Evolutionary conservation across 257 asterid species (phyloP).

Genomic region (Rubia yunnanensis): DNA sequence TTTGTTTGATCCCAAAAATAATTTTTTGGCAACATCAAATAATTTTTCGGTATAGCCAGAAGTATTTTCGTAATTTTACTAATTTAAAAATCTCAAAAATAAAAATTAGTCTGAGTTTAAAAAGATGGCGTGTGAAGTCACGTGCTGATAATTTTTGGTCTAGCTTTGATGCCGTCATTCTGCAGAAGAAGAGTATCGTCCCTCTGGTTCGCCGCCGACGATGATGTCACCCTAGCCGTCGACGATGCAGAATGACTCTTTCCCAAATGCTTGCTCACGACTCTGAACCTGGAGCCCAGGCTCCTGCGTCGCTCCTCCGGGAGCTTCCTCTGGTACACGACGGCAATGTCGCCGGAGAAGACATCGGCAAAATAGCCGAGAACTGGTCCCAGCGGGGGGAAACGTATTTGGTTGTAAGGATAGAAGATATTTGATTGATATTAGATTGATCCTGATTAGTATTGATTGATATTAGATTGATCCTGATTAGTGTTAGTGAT

Average conservation of each 20-base stretch:
- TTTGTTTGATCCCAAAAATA: no score
- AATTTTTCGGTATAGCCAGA: no score
- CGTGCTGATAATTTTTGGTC: no score
- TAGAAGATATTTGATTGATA: no score
- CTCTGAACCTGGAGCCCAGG: conserved; percentile 39
- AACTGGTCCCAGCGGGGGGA: conserved; percentile 14
- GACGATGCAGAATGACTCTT: conserved; percentile 64
- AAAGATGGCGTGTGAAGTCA: no score
- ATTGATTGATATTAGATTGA: no score
- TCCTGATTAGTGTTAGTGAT: no score
- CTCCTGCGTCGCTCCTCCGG: conserved; percentile 31
- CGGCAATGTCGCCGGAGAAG: conserved; percentile 37
- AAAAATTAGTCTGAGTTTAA: no score
- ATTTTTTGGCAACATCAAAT: no score
- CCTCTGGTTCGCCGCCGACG: conserved; percentile 28
- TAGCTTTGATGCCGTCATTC: conserved; percentile 60
- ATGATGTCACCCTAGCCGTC: conserved; percentile 20
- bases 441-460: no score
- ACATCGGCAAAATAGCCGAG: conserved; percentile 26
- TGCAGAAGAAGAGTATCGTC: conserved; percentile 63
- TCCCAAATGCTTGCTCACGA: conserved; percentile 38
- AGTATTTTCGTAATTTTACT: no score
- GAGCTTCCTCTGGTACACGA: conserved; percentile 24
- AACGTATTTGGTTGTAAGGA: conserved; percentile 23
- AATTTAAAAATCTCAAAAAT: no score